Conservation (phyloP, 73 alveolate species). For the Paramecium biaurelia region DNA sequence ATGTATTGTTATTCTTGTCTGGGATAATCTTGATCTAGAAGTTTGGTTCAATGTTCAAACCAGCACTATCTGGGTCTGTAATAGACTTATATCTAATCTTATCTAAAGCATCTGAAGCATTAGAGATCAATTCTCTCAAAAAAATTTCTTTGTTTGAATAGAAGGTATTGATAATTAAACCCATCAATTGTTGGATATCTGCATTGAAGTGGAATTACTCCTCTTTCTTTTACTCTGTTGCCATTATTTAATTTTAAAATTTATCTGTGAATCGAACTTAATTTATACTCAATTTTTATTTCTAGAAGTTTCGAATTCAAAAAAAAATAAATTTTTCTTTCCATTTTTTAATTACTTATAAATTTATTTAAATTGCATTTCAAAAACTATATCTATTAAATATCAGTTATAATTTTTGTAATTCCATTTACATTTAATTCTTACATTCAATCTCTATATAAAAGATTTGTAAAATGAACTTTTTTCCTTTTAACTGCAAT, state of each 20-base stretch:
- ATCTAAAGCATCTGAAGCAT: slow-evolving; percentile 99
- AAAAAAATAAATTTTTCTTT: not conserved
- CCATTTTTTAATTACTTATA: not conserved
- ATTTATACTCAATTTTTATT: not conserved
- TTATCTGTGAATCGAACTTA: not conserved
- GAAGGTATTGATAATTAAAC: slow-evolving; percentile 99
- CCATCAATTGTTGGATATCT: slow-evolving; percentile 97
- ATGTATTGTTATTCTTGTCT: slow-evolving; percentile 98
- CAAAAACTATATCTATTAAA: not conserved
- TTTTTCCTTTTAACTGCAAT: too few species aligned
- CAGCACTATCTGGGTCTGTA: slow-evolving; percentile 94
- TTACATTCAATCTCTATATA: not conserved
- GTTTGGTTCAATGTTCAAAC: slow-evolving; percentile 91
- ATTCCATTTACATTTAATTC: not conserved
- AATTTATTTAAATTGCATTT: not conserved
- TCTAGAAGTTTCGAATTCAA: slow-evolving; percentile 7
- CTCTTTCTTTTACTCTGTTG: slow-evolving; percentile 4
- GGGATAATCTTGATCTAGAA: slow-evolving; percentile 97
- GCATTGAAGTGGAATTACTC: slow-evolving; percentile 93
- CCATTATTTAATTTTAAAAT: not conserved
- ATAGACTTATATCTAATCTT: slow-evolving; percentile 97
- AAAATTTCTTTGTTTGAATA: slow-evolving; percentile 99
- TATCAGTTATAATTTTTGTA: not conserved
- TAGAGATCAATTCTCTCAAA: slow-evolving; percentile 98
- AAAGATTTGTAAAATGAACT: not conserved